Evolutionary conservation across 2,329 filamentous ascomycete genomes (phyloP), one percentile per base, ranked within the genome.

Genomic region (Aspergillus sp.): DNA sequence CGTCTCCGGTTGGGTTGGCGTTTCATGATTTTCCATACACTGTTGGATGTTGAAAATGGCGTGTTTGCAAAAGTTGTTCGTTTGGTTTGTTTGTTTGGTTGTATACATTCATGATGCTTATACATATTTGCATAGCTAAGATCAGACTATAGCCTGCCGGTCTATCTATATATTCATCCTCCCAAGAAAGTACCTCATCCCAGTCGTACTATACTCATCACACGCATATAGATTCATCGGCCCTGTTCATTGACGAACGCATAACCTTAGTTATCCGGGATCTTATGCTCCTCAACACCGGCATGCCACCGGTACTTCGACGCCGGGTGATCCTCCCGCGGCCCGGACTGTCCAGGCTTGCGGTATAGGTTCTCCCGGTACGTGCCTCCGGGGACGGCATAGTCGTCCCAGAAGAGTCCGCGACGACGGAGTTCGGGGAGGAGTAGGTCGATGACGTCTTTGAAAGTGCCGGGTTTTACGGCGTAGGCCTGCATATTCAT

Each of bases 391-490:
- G 53, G 52, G 0, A 64, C 65, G 1, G 61, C 59, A 45, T 70
- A 69, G 40, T 69, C 67, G 29, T 66, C 60, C 58, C 62, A 65
- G 54, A 68, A 68, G 6, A 67, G 58, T 0, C 81, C 80, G 26
- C 83, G 70, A 7, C 66, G 68, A 29, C 72, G 74, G 12, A 87
- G 68, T 54, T 86, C 83, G 0, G 83, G 83, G 1, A 86, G 60
- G 5, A 86, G 63, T 1, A 83, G 69, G 28, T 86, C 79, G 36
- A 81, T 76, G 8, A 86, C 79, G 52, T 86, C 83, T 48, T 81
- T 77, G 65, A 86, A 86, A 0, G 80, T 81, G 47, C 79, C 76
- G 0, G 82, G 83, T 56, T 82, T 82, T n/a, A 84, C 66, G 0
- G 80, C 78, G 52, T 86, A 85, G 1, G 79, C 79, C 73, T 76